A percentile compares a stretch with the other conserved stretches of the same genome.
Evolutionary conservation across 495 filamentous ascomycete species (phyloP).

Genomic region (Penicillium cinerascens): DNA sequence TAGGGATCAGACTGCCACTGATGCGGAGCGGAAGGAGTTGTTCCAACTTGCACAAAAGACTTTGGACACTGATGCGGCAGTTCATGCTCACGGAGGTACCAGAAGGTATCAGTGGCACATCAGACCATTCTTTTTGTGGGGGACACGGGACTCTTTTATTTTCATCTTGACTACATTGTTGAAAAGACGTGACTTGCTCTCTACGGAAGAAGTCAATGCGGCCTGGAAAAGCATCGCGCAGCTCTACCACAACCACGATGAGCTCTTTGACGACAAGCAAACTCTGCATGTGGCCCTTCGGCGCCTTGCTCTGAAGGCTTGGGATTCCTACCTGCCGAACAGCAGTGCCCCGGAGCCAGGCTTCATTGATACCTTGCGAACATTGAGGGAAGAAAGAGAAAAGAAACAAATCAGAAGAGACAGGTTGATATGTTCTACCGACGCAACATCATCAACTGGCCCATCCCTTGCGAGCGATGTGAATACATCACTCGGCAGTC

Average conservation of each 20-base stretch:
- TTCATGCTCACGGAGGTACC: constrained; percentile 4
- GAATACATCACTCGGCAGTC: too few species aligned
- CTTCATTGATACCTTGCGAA: constrained; percentile 3
- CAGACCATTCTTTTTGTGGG: constrained; percentile 13
- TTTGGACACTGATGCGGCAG: constrained; percentile 17
- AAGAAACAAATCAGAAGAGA: not conserved
- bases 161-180: constrained; percentile 3
- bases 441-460: not conserved
- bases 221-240: constrained; percentile 14
- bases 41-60: constrained; percentile 19
- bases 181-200: constrained; percentile 2
- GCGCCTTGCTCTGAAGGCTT: constrained; percentile 5
- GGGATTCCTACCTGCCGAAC: constrained; percentile 2
- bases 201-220: not conserved
- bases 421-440: not conserved
- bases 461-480: not conserved
- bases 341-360: not conserved
- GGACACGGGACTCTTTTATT: constrained; percentile 5
- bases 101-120: constrained; percentile 8
- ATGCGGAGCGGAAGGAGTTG: constrained; percentile 6
- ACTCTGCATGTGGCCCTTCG: constrained; percentile 10
- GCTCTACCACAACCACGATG: constrained; percentile 14
- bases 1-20: constrained; percentile 5
- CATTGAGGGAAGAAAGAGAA: not conserved
- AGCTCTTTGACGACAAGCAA: constrained; percentile 4